These are phyloP conservation scores for Lactarius tabidus DNA, from an alignment of 768 basidiomycete genomes.

Conservation along the genomic window DNA sequence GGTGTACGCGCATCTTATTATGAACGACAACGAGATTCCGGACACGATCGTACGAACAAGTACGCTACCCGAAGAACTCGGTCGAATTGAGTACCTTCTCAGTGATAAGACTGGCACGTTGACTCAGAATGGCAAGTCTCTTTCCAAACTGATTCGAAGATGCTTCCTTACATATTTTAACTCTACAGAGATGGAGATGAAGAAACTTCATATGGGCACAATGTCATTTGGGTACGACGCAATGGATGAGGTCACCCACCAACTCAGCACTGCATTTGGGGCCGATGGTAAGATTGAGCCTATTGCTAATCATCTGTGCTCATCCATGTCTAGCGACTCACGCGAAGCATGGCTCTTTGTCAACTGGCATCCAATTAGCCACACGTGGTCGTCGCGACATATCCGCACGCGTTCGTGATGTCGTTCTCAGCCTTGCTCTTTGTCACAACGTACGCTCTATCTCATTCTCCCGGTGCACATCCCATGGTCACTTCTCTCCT, in stretches of 20 bases:
- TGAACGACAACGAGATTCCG: slow-evolving; percentile 90
- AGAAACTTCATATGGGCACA: slow-evolving; percentile 97
- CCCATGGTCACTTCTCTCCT: neutral
- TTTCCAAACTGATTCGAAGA: neutral
- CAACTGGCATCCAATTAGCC: slow-evolving; percentile 80
- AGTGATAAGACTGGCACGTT: slow-evolving; percentile 98
- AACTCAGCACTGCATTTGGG: slow-evolving; percentile 83
- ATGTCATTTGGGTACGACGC: slow-evolving; percentile 95
- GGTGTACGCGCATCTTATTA: slow-evolving; percentile 93
- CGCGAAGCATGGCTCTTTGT: slow-evolving; percentile 49
- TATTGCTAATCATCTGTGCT: neutral
- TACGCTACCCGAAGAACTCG: slow-evolving; percentile 94
- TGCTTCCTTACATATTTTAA: neutral
- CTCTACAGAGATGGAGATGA: slow-evolving; percentile 93
- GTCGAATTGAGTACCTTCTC: slow-evolving; percentile 90
- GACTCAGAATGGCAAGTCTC: slow-evolving; percentile 83
- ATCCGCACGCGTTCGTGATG: slow-evolving; percentile 89
- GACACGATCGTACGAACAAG: slow-evolving; percentile 96
- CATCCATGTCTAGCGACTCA: slow-evolving; percentile 33
- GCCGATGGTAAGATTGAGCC: slow-evolving; percentile 47
- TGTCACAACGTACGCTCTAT: slow-evolving; percentile 84
- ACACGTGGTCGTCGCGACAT: slow-evolving; percentile 88
- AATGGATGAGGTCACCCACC: slow-evolving; percentile 98
- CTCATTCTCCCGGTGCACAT: neutral
- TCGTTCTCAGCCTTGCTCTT: slow-evolving; percentile 86